Evolutionary conservation across 1,139 yeast species (phyloP), one percentile per base, ranked within the genome.

Genomic region (Blastobotrys buckinghamii): DNA sequence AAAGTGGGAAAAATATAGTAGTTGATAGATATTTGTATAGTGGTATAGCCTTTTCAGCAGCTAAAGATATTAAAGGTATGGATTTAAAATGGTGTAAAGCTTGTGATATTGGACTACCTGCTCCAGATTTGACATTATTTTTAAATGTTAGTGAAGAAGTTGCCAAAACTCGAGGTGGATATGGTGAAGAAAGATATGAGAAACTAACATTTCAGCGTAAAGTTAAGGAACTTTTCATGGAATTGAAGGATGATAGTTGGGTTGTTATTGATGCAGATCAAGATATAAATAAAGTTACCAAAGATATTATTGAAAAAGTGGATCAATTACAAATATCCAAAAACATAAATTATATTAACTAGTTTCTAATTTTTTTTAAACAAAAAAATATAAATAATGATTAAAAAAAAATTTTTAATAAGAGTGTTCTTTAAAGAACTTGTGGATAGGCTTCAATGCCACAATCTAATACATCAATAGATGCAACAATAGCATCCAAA

Each of bases 141-240:
- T 70, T 94, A 51, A 83, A 88, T 24, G 76, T 88, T 44, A 56
- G 67, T 42, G 72, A 66, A 27, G 73, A 73, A 26, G 74, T 71
- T 2, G 82, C 79, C 33, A 68, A 75, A 42, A 61, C 70, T 16
- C 73, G 98, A 49, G 81, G 79, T 17, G 95, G 95, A 1, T 94
- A 85, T 73, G 99, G 99, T 19, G 83, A 81, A 24, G 99, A 94
- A 66, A 71, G 97, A 50, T 94, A 94, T 66, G 99, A 94, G 63
- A 76, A 75, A 39, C 65, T 68, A 8, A 81, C 76, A 48, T 85
- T 92, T 63, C 99, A 94, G 63, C 65, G 69, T 19, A 69, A 70
- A 39, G 99, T 94, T 3, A 77, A 80, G 52, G 48, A 61, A 12
- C 72, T 80, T 56, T 92, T 90, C 61, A 67, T 75, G 48, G 57